Base-by-base conservation (phyloP, 768 basidiomycete genomes). In the Tulasnella sp. region DNA sequence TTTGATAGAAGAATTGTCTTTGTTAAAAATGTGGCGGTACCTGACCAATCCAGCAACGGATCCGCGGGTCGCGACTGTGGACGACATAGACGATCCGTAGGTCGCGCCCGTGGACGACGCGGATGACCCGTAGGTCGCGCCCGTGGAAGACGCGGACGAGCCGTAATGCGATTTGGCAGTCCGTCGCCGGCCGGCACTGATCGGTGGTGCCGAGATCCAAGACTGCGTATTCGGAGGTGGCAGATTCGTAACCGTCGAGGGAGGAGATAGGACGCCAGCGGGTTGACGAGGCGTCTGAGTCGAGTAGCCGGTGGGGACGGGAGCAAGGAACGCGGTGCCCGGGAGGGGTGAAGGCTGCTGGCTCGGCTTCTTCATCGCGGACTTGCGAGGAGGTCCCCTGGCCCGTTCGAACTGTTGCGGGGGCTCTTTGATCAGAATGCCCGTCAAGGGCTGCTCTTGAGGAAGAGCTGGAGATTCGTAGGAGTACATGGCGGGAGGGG, bases 321-420 rank as follows among this genome's bases (percentile, higher is more conserved):
- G 18, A 20, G 75, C 29, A 16, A n/a, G 32, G 75, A 10, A 26
- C 4, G 48, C 37, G 70, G 20, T 15, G 70, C 16, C 15, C 35
- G 70, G 20, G 72, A 11, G 74, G 23, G 9, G 74, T 67, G 46
- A 55, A 23, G 37, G 73, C 29, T 46, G 74, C 23, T 75, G 4
- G 37, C 11, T 74, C 35, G 75, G 55, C n/a, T 4, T 67, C 51
- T 77, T 77, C 35, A 77, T 32, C 35, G 75, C 75, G 16, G 75
- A 77, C 44, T 77, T 77, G 20, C 44, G 44, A 44, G 23, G 46
- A 2, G 75, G 75, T 16, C 46, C 46, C 51, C 7, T 57, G 26
- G 55, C 16, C 23, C 42, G 2, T 9, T 29, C 29, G 26, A 77
- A 77, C 23, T 61, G 57, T 23, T 77, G 67, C 10, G 55, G 3